Conservation (phyloP, 1,284 basidiomycete species). For the Mycosarcoma mackinlayi region DNA sequence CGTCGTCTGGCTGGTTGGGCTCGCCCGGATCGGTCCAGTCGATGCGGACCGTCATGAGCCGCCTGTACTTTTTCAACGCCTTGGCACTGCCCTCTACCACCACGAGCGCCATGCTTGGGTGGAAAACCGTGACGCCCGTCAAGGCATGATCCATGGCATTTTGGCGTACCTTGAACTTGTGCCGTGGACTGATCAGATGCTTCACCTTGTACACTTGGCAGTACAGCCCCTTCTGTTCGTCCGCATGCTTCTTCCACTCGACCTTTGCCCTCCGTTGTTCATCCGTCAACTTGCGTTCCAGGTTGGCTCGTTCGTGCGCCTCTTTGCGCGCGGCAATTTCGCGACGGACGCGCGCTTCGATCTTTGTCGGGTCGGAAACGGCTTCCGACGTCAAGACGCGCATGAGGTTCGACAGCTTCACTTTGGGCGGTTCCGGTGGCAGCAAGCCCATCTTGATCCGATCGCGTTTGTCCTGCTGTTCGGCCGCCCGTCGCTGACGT, state of each 20-base stretch:
- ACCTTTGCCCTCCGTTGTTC: conserved; percentile 88
- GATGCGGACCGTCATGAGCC: conserved; percentile 87
- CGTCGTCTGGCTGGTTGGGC: conserved; percentile 70
- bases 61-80: conserved; percentile 86
- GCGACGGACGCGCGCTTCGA: conserved; percentile 90
- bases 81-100: conserved; percentile 92
- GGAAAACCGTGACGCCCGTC: conserved; percentile 88
- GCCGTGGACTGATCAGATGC: conserved; percentile 87
- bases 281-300: conserved; percentile 87
- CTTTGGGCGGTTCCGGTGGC: conserved; percentile 95
- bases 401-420: conserved; percentile 95
- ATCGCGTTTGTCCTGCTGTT: conserved; percentile 93
- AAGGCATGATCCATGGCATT: conserved; percentile 92
- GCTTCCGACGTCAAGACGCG: conserved; percentile 96
- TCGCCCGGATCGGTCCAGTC: conserved; percentile 87
- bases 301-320: conserved; percentile 89
- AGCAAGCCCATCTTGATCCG: conserved; percentile 94
- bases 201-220: conserved; percentile 88
- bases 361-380: conserved; percentile 94
- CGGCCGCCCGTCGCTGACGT: conserved; percentile 85
- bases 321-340: conserved; percentile 91
- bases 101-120: conserved; percentile 86
- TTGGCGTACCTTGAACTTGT: conserved; percentile 94
- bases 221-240: conserved; percentile 86
- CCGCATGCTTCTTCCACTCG: conserved; percentile 70